These are phyloP conservation scores for Lasiodiplodia sp. DNA, from an alignment of 2,329 filamentous ascomycete species.

Conservation along the genomic window DNA sequence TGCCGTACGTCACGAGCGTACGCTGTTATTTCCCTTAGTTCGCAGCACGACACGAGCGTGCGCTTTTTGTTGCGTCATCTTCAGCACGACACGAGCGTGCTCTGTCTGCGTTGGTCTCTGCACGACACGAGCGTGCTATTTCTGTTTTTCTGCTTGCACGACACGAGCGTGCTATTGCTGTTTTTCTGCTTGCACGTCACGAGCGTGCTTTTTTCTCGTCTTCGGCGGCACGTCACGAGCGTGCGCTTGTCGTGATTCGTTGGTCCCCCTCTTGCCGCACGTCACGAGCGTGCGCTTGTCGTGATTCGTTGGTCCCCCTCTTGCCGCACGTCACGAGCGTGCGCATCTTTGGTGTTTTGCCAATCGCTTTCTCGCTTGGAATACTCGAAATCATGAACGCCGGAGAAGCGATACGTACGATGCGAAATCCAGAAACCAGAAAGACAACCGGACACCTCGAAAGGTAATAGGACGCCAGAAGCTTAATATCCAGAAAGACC, in stretches of 20 bases:
- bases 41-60: background rate
- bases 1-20: conserved; percentile 2
- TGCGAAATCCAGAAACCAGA: background rate
- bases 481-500: background rate
- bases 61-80: background rate
- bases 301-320: background rate
- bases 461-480: background rate
- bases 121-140: too few species aligned
- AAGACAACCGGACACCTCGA: background rate
- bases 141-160: background rate
- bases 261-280: background rate
- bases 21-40: background rate
- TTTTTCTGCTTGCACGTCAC: background rate
- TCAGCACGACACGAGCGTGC: too few species aligned
- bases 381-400: background rate
- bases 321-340: background rate
- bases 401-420: background rate
- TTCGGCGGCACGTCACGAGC: background rate
- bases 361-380: background rate
- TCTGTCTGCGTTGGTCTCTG: too few species aligned
- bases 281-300: background rate
- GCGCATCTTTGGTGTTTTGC: background rate
- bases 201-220: background rate
- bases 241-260: background rate
- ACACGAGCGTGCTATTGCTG: background rate